Evolutionary conservation across 2,329 filamentous ascomycete genomes (phyloP).

Genomic region (Colletotrichum cuscutae): DNA sequence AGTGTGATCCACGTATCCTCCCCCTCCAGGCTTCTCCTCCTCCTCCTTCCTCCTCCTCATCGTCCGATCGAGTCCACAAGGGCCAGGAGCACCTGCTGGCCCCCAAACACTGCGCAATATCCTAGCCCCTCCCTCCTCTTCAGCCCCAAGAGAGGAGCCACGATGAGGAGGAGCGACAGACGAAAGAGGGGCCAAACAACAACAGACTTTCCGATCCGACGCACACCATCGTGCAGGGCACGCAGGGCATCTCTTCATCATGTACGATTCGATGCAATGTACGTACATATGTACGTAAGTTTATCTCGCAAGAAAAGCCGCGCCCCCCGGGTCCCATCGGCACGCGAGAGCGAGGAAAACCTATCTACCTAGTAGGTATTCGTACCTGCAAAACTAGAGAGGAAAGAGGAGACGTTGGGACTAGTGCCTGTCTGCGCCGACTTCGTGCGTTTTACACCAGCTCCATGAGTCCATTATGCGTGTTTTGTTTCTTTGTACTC

Average conservation of each 20-base stretch:
- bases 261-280: neutral
- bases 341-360: neutral
- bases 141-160: conserved; percentile 18
- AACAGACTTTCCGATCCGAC: conserved; percentile 8
- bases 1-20: conserved; percentile 5
- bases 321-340: conserved; percentile 5
- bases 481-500: neutral
- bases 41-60: neutral
- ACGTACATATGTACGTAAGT: conserved; percentile 25
- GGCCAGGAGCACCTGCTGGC: conserved; percentile 21
- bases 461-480: neutral
- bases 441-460: neutral
- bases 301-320: conserved; percentile 7
- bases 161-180: neutral
- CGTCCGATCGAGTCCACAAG: neutral
- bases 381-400: neutral
- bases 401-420: neutral
- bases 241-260: conserved; percentile 13
- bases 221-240: conserved; percentile 26
- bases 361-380: too few species aligned
- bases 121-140: conserved; percentile 3
- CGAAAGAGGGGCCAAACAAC: conserved; percentile 12
- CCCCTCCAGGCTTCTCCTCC: conserved; percentile 6
- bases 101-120: neutral
- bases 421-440: neutral